Evolutionary conservation across 2,329 filamentous ascomycete species (phyloP), one percentile per base, ranked within the genome.

Genomic region (Xylariales sp.): DNA sequence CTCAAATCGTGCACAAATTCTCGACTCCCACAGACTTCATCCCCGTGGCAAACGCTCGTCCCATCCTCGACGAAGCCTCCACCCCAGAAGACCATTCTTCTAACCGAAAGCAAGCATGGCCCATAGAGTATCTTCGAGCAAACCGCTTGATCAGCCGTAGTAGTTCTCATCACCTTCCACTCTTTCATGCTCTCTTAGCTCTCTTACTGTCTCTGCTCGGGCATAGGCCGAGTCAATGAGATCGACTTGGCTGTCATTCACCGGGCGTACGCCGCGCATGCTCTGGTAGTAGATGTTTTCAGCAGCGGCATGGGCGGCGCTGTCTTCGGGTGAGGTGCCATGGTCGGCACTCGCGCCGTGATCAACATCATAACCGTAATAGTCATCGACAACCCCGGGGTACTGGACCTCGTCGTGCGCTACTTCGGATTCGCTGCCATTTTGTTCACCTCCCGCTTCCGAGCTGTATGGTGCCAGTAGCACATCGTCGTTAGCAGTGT

Each of bases 211-310:
- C 58, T 28, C 30, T 7, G 9, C 43, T n/a, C 32, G 56, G 5
- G 45, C 18, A 5, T 28, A 16, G 18, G 43, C 48, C 7, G 5
- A 1, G 34, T 66, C 68, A 41, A 70, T 65, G 12, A 64, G 62
- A 9, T 12, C 14, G 6, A 58, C 65, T 7, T 65, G 48, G 54
- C 50, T 65, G 45, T 70, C 48, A 16, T 3, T 2, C 1, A 50
- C 45, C 4, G 30, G 1, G 18, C 12, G 4, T 1, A 63, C 58
- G 65, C 62, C 56, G n/a, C 52, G 52, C 8, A 3, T n/a, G 5
- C 6, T 41, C 48, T 64, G 60, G 28, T 49, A 1, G 45, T 18
- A 23, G 9, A 67, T 62, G 6, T 36, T 30, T 18, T 30, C 32
- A 3, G 66, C 62, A 18, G 34, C n/a, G 6, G 53, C 46, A 28